Percentiles rank a stretch among this genome's conserved stretches.
Conservation (phyloP, 2,329 filamentous ascomycete species). For the Hirsutella thompsonii region DNA sequence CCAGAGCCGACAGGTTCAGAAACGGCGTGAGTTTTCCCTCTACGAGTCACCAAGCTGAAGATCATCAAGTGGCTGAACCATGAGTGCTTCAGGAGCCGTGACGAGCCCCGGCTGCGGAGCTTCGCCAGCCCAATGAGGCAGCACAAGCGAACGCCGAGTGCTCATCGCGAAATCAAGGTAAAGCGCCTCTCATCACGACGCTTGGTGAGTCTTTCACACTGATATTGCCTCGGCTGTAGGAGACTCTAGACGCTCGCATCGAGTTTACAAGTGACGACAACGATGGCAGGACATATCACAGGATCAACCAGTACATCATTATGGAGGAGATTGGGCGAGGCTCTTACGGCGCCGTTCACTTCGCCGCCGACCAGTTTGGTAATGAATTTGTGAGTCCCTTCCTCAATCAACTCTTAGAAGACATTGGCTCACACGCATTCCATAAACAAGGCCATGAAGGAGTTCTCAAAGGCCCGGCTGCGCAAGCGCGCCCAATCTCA, state of each 20-base stretch:
- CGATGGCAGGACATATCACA: constrained; percentile 69
- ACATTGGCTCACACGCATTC: constrained; percentile 7
- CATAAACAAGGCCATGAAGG: constrained; percentile 68
- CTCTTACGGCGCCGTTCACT: constrained; percentile 87
- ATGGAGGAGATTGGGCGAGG: constrained; percentile 93
- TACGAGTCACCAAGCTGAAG: background rate
- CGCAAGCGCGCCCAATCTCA: constrained; percentile 85
- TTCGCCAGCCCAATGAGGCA: constrained; percentile 44
- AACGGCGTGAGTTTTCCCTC: background rate
- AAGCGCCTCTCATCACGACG: background rate
- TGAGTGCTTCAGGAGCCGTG: constrained; percentile 23
- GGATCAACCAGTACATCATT: constrained; percentile 91
- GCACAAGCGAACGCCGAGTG: constrained; percentile 43
- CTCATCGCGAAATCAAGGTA: constrained; percentile 46
- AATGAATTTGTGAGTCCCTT: constrained; percentile 66
- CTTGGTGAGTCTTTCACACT: background rate
- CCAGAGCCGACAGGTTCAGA: background rate
- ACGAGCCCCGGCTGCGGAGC: constrained; percentile 23
- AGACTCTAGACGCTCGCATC: constrained; percentile 82
- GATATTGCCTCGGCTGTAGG: constrained; percentile 31
- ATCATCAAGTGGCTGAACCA: background rate
- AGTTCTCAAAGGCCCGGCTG: constrained; percentile 88
- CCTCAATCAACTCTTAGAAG: constrained; percentile 1
- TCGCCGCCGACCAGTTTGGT: constrained; percentile 81
- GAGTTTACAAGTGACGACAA: constrained; percentile 76